phyloP scores from a whole-genome alignment of 2,329 filamentous ascomycete genomes.

The Pseudogymnoascus sp. region DNA sequence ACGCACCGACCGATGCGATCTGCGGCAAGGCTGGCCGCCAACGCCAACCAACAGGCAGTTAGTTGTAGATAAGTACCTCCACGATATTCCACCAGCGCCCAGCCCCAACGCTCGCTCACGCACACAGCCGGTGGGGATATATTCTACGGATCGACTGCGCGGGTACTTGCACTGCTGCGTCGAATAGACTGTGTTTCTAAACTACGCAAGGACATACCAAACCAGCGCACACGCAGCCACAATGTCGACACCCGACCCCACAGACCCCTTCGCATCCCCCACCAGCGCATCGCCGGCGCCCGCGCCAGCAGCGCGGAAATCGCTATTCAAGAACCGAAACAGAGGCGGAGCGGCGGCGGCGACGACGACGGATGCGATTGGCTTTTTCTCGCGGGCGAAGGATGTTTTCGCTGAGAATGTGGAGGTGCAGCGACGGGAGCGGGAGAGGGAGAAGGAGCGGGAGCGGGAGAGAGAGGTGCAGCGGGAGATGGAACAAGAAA shows the following conservation, averaged over 20 bases:
- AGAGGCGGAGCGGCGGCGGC: slow-evolving; percentile 23
- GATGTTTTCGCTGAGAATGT: slow-evolving; percentile 38
- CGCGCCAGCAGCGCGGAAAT: slow-evolving; percentile 27
- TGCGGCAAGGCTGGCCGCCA: neutral
- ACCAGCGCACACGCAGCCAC: neutral
- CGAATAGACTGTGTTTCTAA: neutral
- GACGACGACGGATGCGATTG: slow-evolving; percentile 28
- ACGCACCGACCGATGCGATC: neutral
- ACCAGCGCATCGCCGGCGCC: neutral
- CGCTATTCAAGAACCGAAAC: slow-evolving; percentile 48
- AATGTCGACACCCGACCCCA: neutral
- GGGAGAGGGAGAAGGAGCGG: slow-evolving; percentile 10
- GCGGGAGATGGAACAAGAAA: slow-evolving; percentile 12
- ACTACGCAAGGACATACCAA: neutral
- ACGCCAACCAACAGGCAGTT: neutral
- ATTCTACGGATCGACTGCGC: neutral
- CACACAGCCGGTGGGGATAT: neutral
- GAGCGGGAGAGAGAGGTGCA: slow-evolving; percentile 18
- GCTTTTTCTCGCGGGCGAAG: slow-evolving; percentile 40
- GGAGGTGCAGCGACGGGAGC: slow-evolving; percentile 31
- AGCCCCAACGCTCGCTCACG: neutral
- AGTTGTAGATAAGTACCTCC: neutral
- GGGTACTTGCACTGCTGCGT: neutral
- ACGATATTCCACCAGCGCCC: neutral
- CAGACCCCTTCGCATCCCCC: neutral